Evolutionary conservation across 306 rosid species (phyloP), one percentile per base, ranked within the genome.

Genomic region (Cicer judaicum): DNA sequence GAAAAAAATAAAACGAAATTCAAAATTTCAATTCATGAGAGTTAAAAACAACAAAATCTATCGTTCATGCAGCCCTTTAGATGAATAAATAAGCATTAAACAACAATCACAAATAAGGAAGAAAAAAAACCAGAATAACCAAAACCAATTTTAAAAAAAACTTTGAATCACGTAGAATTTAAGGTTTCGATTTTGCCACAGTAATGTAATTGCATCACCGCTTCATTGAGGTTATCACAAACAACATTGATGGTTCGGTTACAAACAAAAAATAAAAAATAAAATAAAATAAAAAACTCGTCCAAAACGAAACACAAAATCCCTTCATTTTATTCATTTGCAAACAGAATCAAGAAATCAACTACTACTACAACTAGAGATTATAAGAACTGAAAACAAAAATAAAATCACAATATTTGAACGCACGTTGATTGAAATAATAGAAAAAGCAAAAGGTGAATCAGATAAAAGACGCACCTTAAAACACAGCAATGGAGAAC

Each of bases 401-500:
- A 69, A 54, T 1, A 36, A 46, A 81, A 69, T 69, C 41, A 75
- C 7, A 34, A 13, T 43, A 76, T 10, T n/a, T 0, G 19, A 64
- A 70, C 70, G 24, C 40, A 65, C 81, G 72, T 76, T 81, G 81
- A 56, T 64, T 56, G 12, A 56, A 15, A 79, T 66, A 6, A 65
- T 38, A 39, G 36, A 59, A 16, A 49, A 73, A 46, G 52, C 10
- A 36, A 42, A 53, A 5, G 29, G 16, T 67, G 73, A 63, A 63
- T 52, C 63, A 61, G 59, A 43, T 7, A 71, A 78, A 54, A 18
- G 46, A 14, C 21, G 36, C 1, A 74, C 83, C 83, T 73, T 19
- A 49, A 64, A 18, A 52, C 1, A 61, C n/a, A 38, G 0, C 41
- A 80, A 62, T 39, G 78, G 64, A 75, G 73, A 7, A 21, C 0